Percentiles rank a stretch among this genome's conserved stretches.
Conservation (phyloP, 139 green algal genomes). For the Chlamydomonas sp. region DNA sequence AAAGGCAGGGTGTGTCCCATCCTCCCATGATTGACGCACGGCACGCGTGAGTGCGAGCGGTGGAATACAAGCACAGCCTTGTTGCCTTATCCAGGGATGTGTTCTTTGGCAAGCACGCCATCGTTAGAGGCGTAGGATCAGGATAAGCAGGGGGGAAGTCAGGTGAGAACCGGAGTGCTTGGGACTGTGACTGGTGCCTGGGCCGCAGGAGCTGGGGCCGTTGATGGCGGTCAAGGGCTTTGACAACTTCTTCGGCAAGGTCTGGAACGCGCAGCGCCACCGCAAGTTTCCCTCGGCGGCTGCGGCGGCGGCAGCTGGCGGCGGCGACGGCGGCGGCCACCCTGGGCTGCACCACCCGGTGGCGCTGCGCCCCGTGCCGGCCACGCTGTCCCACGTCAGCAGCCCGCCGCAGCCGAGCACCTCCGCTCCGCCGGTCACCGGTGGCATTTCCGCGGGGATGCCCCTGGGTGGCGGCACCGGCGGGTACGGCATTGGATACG, state of each 20-base stretch:
- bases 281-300: neutral
- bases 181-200: neutral
- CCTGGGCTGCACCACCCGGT: conserved; percentile 29
- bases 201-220: conserved; percentile 8
- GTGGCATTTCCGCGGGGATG: neutral
- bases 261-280: conserved; percentile 67
- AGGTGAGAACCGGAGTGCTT: too few relatives aligned
- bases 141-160: too few relatives aligned
- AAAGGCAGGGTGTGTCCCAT: neutral
- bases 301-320: neutral
- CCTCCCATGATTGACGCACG: neutral
- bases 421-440: conserved; percentile 23
- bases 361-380: conserved; percentile 4
- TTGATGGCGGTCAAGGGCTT: conserved; percentile 47
- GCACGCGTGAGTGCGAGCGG: neutral
- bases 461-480: neutral
- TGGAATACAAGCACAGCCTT: neutral
- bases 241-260: conserved; percentile 77
- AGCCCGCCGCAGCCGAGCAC: conserved; percentile 26
- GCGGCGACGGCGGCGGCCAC: neutral
- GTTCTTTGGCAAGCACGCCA: too few relatives aligned
- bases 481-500: neutral
- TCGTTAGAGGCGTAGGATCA: too few relatives aligned
- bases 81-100: neutral
- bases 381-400: conserved; percentile 8